These are phyloP conservation scores for Cercospora berteroae DNA, from an alignment of 2,329 filamentous ascomycete genomes.

Conservation along the genomic window DNA sequence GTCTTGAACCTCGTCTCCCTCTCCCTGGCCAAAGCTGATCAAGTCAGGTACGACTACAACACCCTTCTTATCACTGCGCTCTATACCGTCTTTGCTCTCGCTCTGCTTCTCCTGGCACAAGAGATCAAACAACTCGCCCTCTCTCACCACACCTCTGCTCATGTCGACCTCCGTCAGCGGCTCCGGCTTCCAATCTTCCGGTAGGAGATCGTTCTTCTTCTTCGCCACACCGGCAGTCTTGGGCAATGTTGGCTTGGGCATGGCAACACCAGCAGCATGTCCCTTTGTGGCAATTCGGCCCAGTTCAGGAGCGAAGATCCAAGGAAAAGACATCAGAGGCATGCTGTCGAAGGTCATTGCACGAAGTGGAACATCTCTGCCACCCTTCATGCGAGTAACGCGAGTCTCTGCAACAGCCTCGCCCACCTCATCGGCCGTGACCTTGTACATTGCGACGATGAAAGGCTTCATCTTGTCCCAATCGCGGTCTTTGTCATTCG, in stretches of 20 bases:
- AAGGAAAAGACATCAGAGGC: conserved; percentile 90
- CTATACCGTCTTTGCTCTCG: no score
- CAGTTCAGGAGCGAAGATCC: conserved; percentile 76
- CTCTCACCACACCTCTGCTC: conserved; percentile 15
- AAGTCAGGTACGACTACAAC: conserved; percentile 5
- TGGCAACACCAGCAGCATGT: conserved; percentile 2
- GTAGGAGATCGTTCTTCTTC: conserved; percentile 14
- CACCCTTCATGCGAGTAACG: conserved; percentile 42
- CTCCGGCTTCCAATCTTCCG: conserved; percentile 17
- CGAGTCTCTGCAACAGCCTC: conserved; percentile 56
- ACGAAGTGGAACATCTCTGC: conserved; percentile 39
- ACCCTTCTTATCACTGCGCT: no score
- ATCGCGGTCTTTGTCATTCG: conserved; percentile 37
- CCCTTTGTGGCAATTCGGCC: conserved; percentile 61
- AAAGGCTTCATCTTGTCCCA: conserved; percentile 65
- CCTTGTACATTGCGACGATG: conserved; percentile 81
- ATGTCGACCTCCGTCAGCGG: conserved; percentile 21
- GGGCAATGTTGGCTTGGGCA: conserved; percentile 17
- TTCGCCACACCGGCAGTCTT: conserved; percentile 15
- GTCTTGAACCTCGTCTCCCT: neutral
- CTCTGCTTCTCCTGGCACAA: neutral
- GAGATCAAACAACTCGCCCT: conserved; percentile 25
- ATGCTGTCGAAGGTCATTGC: conserved; percentile 53
- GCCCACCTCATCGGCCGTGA: conserved; percentile 70
- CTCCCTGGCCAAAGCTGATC: neutral